A percentile compares a stretch with the other conserved stretches of the same genome.
phyloP scores from a whole-genome alignment of 192 early-diverging fungal species.

The Rhizoclosmatium globosum region DNA sequence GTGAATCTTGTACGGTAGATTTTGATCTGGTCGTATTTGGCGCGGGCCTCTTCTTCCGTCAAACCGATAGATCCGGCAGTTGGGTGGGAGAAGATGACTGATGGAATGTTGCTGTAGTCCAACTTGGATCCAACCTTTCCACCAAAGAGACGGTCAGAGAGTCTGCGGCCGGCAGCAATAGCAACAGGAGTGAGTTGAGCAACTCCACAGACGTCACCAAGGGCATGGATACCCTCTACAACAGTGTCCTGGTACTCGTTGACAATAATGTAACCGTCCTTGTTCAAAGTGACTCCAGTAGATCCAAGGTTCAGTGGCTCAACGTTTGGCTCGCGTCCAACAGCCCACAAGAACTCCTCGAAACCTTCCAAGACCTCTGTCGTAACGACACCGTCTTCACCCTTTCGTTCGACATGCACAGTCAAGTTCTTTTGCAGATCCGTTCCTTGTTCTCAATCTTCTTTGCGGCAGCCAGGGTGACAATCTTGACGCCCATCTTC shows the following conservation, averaged over 20 bases:
- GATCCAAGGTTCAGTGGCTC: slow-evolving; percentile 73
- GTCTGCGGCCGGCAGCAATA: slow-evolving; percentile 90
- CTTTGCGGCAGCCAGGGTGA: slow-evolving; percentile 67
- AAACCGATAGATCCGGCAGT: slow-evolving; percentile 87
- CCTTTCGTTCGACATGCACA: slow-evolving; percentile 33
- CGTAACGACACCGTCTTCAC: slow-evolving; percentile 39
- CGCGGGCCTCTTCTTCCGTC: slow-evolving; percentile 81
- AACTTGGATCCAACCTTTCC: slow-evolving; percentile 77
- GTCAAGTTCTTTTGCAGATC: slow-evolving; percentile 61
- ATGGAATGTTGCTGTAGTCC: slow-evolving; percentile 93
- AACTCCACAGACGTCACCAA: slow-evolving; percentile 94
- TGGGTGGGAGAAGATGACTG: slow-evolving; percentile 95
- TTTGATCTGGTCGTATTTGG: slow-evolving; percentile 81
- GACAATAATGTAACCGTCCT: slow-evolving; percentile 76
- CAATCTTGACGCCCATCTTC: slow-evolving; percentile 83
- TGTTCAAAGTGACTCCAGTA: slow-evolving; percentile 68
- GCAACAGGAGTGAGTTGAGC: slow-evolving; percentile 96
- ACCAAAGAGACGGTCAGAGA: slow-evolving; percentile 93
- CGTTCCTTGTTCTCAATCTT: slow-evolving; percentile 64
- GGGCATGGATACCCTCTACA: slow-evolving; percentile 76
- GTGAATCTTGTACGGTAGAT: slow-evolving; percentile 87
- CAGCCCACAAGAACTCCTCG: slow-evolving; percentile 91
- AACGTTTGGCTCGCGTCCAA: slow-evolving; percentile 84
- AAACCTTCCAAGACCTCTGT: slow-evolving; percentile 61
- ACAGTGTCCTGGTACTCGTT: slow-evolving; percentile 91